Evolutionary conservation across 2,329 filamentous ascomycete genomes (phyloP).

Genomic region (Exophiala phaeomuriformis): DNA sequence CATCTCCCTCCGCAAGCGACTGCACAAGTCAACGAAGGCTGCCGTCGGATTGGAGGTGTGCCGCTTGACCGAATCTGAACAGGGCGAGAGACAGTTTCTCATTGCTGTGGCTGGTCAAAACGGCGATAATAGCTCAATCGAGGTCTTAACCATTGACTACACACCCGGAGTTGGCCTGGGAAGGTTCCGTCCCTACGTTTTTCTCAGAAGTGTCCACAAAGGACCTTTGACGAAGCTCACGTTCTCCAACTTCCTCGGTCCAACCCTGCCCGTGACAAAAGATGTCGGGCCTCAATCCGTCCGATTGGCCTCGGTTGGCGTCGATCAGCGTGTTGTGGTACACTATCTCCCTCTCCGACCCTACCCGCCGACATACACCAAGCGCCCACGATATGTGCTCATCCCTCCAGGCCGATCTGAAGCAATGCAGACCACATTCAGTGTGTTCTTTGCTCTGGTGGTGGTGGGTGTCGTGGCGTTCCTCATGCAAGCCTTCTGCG

Average conservation of each 20-base stretch:
- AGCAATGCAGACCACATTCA: conserved; percentile 46
- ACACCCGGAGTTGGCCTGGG: conserved; percentile 38
- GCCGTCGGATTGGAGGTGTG: conserved; percentile 72
- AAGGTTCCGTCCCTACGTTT: conserved; percentile 45
- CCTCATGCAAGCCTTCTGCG: conserved; percentile 54
- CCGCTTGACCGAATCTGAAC: conserved; percentile 53
- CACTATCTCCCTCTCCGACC: conserved; percentile 65
- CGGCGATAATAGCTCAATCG: conserved; percentile 62
- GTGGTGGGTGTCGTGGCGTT: conserved; percentile 57
- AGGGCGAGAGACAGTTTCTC: conserved; percentile 65
- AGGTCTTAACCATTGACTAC: conserved; percentile 70
- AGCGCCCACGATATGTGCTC: conserved; percentile 62
- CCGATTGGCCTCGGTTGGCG: conserved; percentile 72
- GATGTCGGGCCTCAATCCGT: conserved; percentile 52
- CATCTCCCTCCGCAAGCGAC: conserved; percentile 47
- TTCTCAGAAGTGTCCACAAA: conserved; percentile 49
- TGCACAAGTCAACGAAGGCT: conserved; percentile 63
- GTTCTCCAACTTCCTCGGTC: conserved; percentile 48
- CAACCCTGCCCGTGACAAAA: conserved; percentile 42
- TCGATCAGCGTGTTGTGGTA: conserved; percentile 71
- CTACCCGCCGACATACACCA: conserved; percentile 37
- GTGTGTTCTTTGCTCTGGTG: conserved; percentile 52
- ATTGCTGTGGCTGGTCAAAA: conserved; percentile 68
- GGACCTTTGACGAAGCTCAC: conserved; percentile 52
- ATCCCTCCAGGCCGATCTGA: conserved; percentile 52